Base-by-base conservation (phyloP, 371 early-diverging fungal species). In the Nematocida ausubeli region DNA sequence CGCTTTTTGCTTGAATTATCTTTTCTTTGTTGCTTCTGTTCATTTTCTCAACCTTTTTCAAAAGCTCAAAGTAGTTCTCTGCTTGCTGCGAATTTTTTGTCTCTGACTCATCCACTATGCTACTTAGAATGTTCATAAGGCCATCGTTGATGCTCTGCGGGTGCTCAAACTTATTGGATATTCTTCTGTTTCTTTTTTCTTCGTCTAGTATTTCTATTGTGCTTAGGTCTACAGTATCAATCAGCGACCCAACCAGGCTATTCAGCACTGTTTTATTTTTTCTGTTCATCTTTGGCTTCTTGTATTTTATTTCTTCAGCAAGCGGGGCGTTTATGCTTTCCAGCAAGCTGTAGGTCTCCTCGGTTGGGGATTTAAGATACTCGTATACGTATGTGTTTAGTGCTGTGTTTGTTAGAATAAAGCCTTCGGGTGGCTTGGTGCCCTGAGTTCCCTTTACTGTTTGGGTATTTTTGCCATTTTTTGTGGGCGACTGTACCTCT, bases 331-430 rank as follows among this genome's bases (percentile, higher is more conserved):
- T 32, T 19, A 9, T 64, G n/a, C 26, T 66, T 34, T 62, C 63
- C n/a, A 72, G 63, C 5, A 72, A 0, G 19, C 24, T 44, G 34
- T 72, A 72, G 1, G 65, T 62, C 22, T 64, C 73, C 19, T 72
- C 64, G 7, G 26, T 24, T 16, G 42, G 73, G 7, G 71, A 39
- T 22, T 72, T 72, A 14, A 72, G 22, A 62, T 64, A 72, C 28
- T 72, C 73, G 19, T 58, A 37, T 0, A 63, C 63, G 22, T 72
- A 72, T 5, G 62, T 37, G 35, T 72, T 72, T 4, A 72, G 73
- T 24, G 52, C 40, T 7, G 73, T 42, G 34, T 72, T 72, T 5
- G 73, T 42, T 14, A 72, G 30, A 14, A 64, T 32, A 7, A 35
- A 71, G 16, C 70, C 58, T 39, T 70, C 70, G 7, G 30, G 5